phyloP scores from a whole-genome alignment of 2,329 filamentous ascomycete genomes.

The Chaetomium globosum region DNA sequence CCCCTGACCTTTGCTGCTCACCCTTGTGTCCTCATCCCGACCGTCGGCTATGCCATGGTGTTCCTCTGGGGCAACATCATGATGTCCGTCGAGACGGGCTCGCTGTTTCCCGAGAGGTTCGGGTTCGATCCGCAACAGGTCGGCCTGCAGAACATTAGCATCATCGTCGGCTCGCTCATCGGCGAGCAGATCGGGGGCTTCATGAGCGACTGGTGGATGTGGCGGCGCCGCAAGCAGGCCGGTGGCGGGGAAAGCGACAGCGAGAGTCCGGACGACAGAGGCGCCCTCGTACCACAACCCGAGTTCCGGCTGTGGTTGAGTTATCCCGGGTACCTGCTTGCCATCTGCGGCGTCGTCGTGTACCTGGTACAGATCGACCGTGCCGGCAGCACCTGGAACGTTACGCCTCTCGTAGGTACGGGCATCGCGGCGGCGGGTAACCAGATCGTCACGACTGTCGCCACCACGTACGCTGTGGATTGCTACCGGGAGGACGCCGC shows the following conservation, averaged over 20 bases:
- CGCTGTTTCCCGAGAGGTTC: conserved; percentile 59
- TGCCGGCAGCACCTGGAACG: conserved; percentile 53
- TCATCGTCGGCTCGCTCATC: conserved; percentile 60
- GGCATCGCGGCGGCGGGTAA: conserved; percentile 58
- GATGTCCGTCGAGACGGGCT: conserved; percentile 61
- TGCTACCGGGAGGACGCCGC: conserved; percentile 56
- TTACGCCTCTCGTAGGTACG: conserved; percentile 58
- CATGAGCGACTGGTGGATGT: conserved; percentile 58
- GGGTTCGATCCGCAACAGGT: conserved; percentile 60
- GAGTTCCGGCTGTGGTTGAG: conserved; percentile 61
- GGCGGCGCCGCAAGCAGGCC: conserved; percentile 28
- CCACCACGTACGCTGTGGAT: conserved; percentile 64
- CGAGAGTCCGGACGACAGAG: conserved; percentile 37
- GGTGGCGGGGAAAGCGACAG: conserved; percentile 9
- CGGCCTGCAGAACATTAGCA: conserved; percentile 59
- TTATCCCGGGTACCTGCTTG: conserved; percentile 55
- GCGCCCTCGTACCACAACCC: conserved; percentile 42
- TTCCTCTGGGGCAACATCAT: conserved; percentile 59
- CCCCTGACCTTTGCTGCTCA: conserved; percentile 50
- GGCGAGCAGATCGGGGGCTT: conserved; percentile 61
- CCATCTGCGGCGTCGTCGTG: conserved; percentile 56
- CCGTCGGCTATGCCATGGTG: conserved; percentile 58
- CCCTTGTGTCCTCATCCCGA: conserved; percentile 53
- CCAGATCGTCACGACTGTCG: conserved; percentile 62
- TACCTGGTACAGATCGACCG: conserved; percentile 56